Evolutionary conservation across 129 eudicot species (phyloP), one percentile per base, ranked within the genome.

Genomic region (Glebionis coronaria): DNA sequence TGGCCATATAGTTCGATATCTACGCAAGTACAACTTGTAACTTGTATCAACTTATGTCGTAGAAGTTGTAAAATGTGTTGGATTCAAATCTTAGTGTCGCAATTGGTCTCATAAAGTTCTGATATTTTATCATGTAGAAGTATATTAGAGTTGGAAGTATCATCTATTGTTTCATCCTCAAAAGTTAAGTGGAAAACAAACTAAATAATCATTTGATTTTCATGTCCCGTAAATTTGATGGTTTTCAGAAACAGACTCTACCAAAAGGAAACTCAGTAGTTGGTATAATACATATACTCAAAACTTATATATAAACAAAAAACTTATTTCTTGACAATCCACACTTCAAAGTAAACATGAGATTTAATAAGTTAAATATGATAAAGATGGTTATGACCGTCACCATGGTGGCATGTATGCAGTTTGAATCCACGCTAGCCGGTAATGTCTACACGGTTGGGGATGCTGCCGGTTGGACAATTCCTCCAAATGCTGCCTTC

Each of bases 361-460:
- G 42, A 6, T 35, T 5, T 35, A 5, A 35, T 35, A 35, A 35
- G 42, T 35, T 35, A 35, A 35, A 35, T 35, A 35, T 35, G 42
- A 35, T 35, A 9, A 35, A 5, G 42, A 35, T 5, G 42, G 42
- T 35, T 35, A 35, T 35, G 42, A 6, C 9, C 14, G 51, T 45
- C 6, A 18, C 66, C 52, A 71, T 65, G 60, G 50, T 74, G 21
- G 78, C 63, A 31, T 69, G 70, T 35, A 27, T 72, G 66, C 62
- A 45, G 23, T 31, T 80, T 5, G 67, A 67, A 9, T 60, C 49
- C 60, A 53, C 84, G n/a, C 10, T 12, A 27, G 95, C 90, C 4
- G 85, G 82, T 44, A 79, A 82, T 21, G 77, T 76, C 2, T 81
- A 87, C 35, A 63, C 44, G 9, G 85, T 77, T 6, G 85, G 82